Evolutionary conservation across 2,329 filamentous ascomycete species (phyloP), one percentile per base, ranked within the genome.

Genomic region (Aspergillus udagawae): DNA sequence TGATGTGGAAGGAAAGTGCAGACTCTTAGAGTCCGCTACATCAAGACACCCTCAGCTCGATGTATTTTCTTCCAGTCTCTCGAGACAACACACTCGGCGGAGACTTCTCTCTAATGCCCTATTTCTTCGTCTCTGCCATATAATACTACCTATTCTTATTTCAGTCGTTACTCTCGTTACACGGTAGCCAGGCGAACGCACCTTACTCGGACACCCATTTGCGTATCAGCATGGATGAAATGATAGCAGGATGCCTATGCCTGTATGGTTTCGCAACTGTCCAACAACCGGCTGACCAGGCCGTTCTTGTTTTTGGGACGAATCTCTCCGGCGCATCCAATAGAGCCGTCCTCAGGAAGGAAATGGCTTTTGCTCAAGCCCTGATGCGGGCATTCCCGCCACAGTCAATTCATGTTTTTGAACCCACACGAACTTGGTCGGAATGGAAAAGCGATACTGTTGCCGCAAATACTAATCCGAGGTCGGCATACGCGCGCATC

Each of bases 401-500:
- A 38, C 14, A 17, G 32, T 17, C 32, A 17, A 38, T 38, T 17
- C 3, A 47, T 47, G 44, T 47, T 27, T 20, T 27, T 23, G 44
- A 23, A 27, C 23, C 44, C 23, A 23, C 21, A 23, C 44, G 54
- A 4, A 55, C 57, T 47, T 53, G 57, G 27, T 54, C 49, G 10
- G 51, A 63, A 49, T 25, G 21, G 44, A 23, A 21, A 7, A 23
- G 23, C 10, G 23, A 47, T 14, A 10, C 23, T 27, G 20, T 10
- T 47, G 56, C 0, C 45, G 60, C n/a, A 51, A 52, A 53, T 27
- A 8, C 44, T 7, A 47, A 47, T 25, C 44, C 10, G 23, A 47
- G 44, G 10, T 7, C 32, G 32, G 32, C 44, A 47, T 6, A 14
- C 4, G 9, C 3, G 23, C 56, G 61, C 21, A 55, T 61, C 6